Conservation (phyloP, 2,329 filamentous ascomycete species). For the Trichophyton mentagrophytes region DNA sequence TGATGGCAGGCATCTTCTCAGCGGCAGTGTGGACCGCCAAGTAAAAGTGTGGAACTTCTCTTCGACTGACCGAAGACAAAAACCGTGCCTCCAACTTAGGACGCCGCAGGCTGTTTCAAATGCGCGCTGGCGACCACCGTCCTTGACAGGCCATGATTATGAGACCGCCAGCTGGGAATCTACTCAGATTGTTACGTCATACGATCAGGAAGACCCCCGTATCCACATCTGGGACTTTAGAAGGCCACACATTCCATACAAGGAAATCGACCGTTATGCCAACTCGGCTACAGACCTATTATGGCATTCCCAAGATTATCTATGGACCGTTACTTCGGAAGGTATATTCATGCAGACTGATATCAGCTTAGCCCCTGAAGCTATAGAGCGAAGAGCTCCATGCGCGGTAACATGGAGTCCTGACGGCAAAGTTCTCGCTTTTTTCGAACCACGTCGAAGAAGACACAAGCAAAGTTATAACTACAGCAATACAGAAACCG, state of each 20-base stretch:
- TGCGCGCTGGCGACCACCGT: conserved; percentile 50
- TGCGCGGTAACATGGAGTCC: conserved; percentile 47
- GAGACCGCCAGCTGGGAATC: conserved; percentile 45
- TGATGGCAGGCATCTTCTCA: conserved; percentile 51
- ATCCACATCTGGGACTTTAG: conserved; percentile 55
- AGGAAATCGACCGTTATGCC: conserved; percentile 46
- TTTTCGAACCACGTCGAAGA: conserved; percentile 40
- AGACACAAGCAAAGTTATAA: conserved; percentile 27
- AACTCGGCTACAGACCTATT: conserved; percentile 47
- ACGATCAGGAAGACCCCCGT: conserved; percentile 48
- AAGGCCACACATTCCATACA: conserved; percentile 48
- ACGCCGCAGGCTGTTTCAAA: conserved; percentile 50
- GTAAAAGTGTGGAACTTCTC: conserved; percentile 55
- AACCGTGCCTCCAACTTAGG: conserved; percentile 45
- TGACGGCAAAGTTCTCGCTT: conserved; percentile 43
- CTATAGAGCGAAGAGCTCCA: conserved; percentile 45
- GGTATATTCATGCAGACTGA: conserved; percentile 52
- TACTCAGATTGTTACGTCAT: conserved; percentile 50
- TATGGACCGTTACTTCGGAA: conserved; percentile 52
- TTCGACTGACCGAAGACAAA: conserved; percentile 43
- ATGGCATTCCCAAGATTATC: conserved; percentile 50
- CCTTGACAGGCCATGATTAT: conserved; percentile 40
- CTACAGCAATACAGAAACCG: conserved; percentile 26
- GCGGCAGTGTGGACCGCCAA: conserved; percentile 49
- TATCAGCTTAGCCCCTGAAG: conserved; percentile 45